Evolutionary conservation across 2,329 filamentous ascomycete species (phyloP).

Genomic region (Talaromyces amestolkiae): DNA sequence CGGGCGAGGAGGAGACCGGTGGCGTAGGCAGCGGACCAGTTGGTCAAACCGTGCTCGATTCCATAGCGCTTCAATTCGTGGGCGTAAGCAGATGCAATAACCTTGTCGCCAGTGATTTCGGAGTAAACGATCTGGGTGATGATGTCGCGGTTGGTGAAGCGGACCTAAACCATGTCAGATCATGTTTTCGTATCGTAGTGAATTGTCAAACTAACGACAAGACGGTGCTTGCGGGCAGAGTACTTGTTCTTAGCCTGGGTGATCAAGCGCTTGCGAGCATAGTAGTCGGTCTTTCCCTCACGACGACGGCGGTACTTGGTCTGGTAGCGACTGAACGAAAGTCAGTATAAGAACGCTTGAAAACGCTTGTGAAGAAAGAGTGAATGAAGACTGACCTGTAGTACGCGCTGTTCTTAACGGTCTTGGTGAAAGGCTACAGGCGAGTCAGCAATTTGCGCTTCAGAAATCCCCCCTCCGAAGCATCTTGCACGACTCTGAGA

Average conservation of each 20-base stretch:
- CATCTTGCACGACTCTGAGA: constrained; percentile 88
- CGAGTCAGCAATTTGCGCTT: constrained; percentile 99
- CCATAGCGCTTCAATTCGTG: constrained; percentile 98
- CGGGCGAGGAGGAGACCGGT: constrained; percentile 96
- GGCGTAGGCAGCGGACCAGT: constrained; percentile 97
- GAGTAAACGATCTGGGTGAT: constrained; percentile 95
- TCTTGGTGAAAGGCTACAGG: constrained; percentile 81
- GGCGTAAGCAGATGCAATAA: constrained; percentile 86
- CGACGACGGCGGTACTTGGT: constrained; percentile 99
- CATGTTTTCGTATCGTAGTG: too few species aligned
- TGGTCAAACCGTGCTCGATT: constrained; percentile 97
- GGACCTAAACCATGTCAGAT: constrained; percentile 48
- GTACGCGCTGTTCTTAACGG: constrained; percentile 97
- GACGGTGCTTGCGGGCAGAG: constrained; percentile 98
- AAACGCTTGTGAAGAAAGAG: background rate
- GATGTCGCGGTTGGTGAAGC: constrained; percentile 99
- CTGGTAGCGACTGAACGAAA: constrained; percentile 77
- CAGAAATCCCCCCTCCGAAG: constrained; percentile 81
- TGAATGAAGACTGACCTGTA: constrained; percentile 69
- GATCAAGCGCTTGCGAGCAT: constrained; percentile 98
- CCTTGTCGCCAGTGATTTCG: constrained; percentile 97
- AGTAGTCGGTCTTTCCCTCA: constrained; percentile 99
- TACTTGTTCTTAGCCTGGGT: constrained; percentile 99
- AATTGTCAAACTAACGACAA: constrained; percentile 58
- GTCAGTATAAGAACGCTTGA: background rate